phyloP scores from a whole-genome alignment of 495 filamentous ascomycete species.

The Annulohypoxylon nitens region DNA sequence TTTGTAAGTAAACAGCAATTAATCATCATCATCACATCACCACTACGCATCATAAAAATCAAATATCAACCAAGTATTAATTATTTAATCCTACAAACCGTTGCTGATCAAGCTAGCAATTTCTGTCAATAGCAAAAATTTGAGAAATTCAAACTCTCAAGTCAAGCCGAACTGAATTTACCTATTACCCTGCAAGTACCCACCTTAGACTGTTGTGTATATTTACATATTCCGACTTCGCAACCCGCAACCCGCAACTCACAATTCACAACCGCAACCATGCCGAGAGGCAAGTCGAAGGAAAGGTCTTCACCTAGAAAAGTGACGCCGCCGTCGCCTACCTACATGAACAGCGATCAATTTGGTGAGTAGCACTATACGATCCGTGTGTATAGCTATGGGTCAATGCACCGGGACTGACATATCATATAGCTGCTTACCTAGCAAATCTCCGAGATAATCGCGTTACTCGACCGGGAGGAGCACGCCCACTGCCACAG shows the following conservation, averaged over 20 bases:
- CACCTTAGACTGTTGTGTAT: conserved; percentile 14
- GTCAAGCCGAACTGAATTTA: background rate
- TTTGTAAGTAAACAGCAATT: conserved; percentile 36
- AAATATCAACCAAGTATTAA: conserved; percentile 11
- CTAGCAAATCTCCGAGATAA: conserved; percentile 84
- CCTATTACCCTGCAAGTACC: background rate
- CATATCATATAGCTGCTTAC: conserved; percentile 72
- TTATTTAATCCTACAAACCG: conserved; percentile 11
- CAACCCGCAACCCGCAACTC: background rate
- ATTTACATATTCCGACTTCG: conserved; percentile 12
- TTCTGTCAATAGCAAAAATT: conserved; percentile 14
- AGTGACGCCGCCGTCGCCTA: conserved; percentile 77
- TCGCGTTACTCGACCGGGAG: conserved; percentile 78
- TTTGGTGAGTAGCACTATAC: conserved; percentile 73
- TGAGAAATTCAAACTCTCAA: conserved; percentile 11
- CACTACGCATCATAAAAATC: conserved; percentile 8
- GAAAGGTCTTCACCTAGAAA: conserved; percentile 60
- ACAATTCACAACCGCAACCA: conserved; percentile 14
- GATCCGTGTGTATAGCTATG: conserved; percentile 39
- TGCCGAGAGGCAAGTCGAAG: conserved; percentile 50
- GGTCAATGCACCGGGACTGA: conserved; percentile 48
- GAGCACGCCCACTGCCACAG: conserved; percentile 81
- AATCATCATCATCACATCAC: conserved; percentile 29
- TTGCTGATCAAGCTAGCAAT: conserved; percentile 1
- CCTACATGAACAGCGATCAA: conserved; percentile 89